Evolutionary conservation across 1,284 basidiomycete species (phyloP), one percentile per base, ranked within the genome.

Genomic region (Tylopilus sp.): DNA sequence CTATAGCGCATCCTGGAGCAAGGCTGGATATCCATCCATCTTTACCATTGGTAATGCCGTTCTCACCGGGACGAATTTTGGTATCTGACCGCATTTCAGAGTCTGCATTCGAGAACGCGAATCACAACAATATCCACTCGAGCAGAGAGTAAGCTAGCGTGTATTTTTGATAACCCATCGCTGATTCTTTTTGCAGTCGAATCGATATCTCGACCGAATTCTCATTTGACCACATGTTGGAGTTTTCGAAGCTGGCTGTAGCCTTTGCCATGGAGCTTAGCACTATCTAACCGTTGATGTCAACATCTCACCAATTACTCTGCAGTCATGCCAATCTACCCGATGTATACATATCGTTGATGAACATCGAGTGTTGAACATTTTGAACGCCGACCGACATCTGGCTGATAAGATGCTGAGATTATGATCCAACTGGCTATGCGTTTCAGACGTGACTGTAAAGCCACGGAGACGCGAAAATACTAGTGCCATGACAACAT

Each of bases 201-300:
- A 92, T 94, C 70, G 92, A 97, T 77, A 86, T 95, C 70, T 93
- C 92, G 3, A 83, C 89, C 29, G 96, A 96, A 78, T 98, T 98
- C 81, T 94, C 91, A 72, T 95, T 95, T 73, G 77, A 81, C 3
- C 91, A 96, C 74, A 92, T 94, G 90, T 78, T 94, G 39, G 89
- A 95, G 76, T 97, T 97, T 81, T 94, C 94, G 67, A 97, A 97
- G 84, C 85, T 97, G 56, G 93, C 92, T 18, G 89, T 94, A 22
- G 94, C 92, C 1, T 95, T 94, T 73, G 93, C 91, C 9, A 87
- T 96, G 68, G 96, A 94, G 81, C 85, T 96, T 53, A 89, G 88
- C 58, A 87, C 86, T 47, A 85, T 75, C 19, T 74, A 44, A 55
- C 33, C 19, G 18, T 18, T 29, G 44, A 8, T 13, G 9, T 39